Percentiles rank a stretch among this genome's conserved stretches.
phyloP scores from a whole-genome alignment of 225 moss, liverwort and hornwort genomes.

The Marchantia polymorpha region DNA sequence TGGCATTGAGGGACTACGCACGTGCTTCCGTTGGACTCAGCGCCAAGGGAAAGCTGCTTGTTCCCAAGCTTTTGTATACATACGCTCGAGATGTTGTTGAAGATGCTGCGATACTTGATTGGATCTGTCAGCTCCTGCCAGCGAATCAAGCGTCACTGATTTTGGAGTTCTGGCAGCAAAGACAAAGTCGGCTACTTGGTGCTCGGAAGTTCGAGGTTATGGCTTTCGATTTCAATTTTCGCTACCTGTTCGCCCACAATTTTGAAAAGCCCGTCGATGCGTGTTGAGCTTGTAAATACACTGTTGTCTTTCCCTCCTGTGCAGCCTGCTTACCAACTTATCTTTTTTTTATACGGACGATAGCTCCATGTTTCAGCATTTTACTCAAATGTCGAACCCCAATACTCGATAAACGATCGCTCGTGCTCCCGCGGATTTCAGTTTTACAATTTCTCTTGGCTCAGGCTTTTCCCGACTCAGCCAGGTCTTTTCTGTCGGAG shows the following conservation, averaged over 20 bases:
- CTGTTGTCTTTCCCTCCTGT: not conserved
- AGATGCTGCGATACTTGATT: conserved; percentile 56
- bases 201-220: conserved; percentile 53
- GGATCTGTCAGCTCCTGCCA: conserved; percentile 72
- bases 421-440: not conserved
- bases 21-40: conserved; percentile 69
- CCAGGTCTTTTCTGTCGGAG: not conserved
- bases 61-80: conserved; percentile 72
- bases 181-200: conserved; percentile 49
- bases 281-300: conserved; percentile 16
- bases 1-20: conserved; percentile 64
- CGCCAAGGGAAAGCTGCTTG: conserved; percentile 54
- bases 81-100: conserved; percentile 74
- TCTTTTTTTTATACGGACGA: not conserved
- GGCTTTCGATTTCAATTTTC: conserved; percentile 69
- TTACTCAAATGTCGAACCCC: not conserved
- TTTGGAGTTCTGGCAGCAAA: conserved; percentile 64
- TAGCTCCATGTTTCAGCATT: not conserved
- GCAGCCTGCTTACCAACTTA: not conserved
- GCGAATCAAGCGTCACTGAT: conserved; percentile 56
- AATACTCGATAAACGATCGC: not conserved
- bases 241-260: conserved; percentile 62
- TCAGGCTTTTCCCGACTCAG: not conserved
- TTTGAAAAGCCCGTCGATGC: conserved; percentile 19
- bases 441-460: not conserved